phyloP scores from a whole-genome alignment of 768 basidiomycete genomes.

The Russula foetens region DNA sequence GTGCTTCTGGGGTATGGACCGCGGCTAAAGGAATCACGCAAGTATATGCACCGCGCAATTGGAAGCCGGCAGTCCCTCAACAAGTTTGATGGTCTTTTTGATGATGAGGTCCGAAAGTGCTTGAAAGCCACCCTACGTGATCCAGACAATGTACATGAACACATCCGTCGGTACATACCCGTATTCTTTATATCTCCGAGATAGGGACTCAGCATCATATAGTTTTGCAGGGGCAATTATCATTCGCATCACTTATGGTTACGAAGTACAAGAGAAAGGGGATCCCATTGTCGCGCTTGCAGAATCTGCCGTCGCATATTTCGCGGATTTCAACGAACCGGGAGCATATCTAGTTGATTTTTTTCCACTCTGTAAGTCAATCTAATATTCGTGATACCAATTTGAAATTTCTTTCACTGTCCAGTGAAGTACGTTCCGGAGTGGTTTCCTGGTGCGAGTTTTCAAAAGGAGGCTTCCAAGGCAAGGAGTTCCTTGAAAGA shows the following conservation, averaged over 20 bases:
- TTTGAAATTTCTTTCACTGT: neutral
- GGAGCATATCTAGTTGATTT: constrained; percentile 1
- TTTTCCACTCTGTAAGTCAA: neutral
- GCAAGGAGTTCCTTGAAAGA: neutral
- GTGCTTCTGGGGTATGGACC: neutral
- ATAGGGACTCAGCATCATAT: neutral
- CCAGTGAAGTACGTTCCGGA: constrained; percentile 1
- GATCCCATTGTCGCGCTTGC: neutral
- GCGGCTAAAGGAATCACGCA: neutral
- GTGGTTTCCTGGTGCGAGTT: constrained; percentile 1
- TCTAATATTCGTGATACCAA: neutral
- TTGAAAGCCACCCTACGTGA: neutral
- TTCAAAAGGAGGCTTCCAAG: neutral
- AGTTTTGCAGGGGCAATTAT: constrained; percentile 17
- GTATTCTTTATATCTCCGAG: neutral
- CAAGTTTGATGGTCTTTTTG: neutral
- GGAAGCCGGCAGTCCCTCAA: neutral
- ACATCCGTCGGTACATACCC: neutral
- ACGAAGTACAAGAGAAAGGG: constrained; percentile 2
- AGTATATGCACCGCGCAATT: neutral
- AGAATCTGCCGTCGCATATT: neutral
- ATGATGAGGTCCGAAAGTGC: neutral
- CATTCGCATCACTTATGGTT: constrained; percentile 22
- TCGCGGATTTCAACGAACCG: neutral
- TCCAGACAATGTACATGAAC: neutral